phyloP scores from a whole-genome alignment of 208 protist genomes.

The Acanthamoeba lenticulata region DNA sequence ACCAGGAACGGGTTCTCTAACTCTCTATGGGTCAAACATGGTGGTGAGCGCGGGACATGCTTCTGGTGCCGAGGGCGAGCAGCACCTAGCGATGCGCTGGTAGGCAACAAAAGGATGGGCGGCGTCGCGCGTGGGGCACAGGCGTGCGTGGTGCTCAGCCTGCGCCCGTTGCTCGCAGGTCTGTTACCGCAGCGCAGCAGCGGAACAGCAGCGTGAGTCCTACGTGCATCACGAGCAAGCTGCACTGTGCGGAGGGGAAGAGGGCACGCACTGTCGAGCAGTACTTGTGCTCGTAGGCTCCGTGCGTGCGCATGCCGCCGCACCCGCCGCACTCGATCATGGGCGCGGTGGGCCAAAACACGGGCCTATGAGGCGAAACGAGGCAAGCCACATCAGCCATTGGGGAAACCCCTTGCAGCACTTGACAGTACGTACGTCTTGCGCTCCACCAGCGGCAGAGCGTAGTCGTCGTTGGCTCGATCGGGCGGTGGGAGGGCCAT shows the following conservation, averaged over 20 bases:
- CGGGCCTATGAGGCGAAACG: not conserved
- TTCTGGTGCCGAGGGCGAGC: not conserved
- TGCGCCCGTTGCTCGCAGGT: not conserved
- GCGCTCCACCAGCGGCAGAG: not conserved
- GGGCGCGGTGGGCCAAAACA: not conserved
- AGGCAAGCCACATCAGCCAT: not conserved
- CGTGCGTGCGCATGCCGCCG: not conserved
- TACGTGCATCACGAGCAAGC: not conserved
- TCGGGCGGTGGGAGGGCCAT: not conserved
- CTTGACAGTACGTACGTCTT: not conserved
- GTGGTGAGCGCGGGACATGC: not conserved
- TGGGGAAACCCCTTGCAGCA: not conserved
- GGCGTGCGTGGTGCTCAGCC: not conserved
- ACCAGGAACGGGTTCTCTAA: conserved; percentile 31
- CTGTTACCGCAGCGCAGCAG: not conserved
- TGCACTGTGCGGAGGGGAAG: not conserved
- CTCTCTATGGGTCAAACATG: not conserved
- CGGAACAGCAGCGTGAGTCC: too few relatives aligned
- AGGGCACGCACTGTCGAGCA: not conserved
- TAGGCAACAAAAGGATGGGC: not conserved
- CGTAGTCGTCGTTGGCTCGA: not conserved
- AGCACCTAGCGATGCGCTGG: not conserved
- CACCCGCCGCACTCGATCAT: not conserved
- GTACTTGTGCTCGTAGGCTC: not conserved
- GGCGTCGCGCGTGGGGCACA: not conserved